Conservation (phyloP, 176 grass and related monocot genomes). For the Hordeum marinum region DNA sequence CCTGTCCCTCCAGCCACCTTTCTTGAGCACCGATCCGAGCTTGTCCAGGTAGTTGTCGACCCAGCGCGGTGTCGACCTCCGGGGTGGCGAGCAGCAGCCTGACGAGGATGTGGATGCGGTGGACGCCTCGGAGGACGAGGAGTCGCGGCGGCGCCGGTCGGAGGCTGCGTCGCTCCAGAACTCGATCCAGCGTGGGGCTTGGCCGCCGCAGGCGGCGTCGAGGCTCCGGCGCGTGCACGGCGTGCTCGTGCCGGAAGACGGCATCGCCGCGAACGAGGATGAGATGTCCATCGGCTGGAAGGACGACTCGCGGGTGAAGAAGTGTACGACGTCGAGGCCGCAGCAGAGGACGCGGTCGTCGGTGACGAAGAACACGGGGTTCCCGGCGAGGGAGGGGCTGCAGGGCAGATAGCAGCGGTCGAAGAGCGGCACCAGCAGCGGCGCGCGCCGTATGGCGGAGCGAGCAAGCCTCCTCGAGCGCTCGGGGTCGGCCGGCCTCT, state of each 20-base stretch:
- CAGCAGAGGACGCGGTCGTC: constrained; percentile 92
- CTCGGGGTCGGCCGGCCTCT: constrained; percentile 51
- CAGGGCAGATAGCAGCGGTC: constrained; percentile 91
- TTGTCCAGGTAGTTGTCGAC: constrained; percentile 77
- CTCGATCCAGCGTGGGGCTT: constrained; percentile 90
- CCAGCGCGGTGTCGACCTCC: constrained; percentile 49
- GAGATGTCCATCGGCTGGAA: constrained; percentile 36
- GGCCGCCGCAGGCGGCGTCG: constrained; percentile 51
- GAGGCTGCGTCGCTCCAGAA: constrained; percentile 97
- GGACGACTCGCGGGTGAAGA: constrained; percentile 68
- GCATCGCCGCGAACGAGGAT: not conserved
- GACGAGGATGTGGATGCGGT: constrained; percentile 50
- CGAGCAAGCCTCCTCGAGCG: constrained; percentile 59
- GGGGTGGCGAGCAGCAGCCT: constrained; percentile 20
- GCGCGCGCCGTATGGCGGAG: constrained; percentile 62
- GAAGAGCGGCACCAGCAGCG: constrained; percentile 72
- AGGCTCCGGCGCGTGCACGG: constrained; percentile 67
- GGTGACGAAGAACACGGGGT: constrained; percentile 90
- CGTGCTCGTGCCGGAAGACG: not conserved
- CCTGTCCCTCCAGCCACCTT: constrained; percentile 83
- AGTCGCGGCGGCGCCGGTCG: constrained; percentile 79
- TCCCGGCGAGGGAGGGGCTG: constrained; percentile 70
- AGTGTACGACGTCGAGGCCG: constrained; percentile 74
- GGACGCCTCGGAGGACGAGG: constrained; percentile 79
- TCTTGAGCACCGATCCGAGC: constrained; percentile 63